These are phyloP conservation scores for Thalassiosira delicatula DNA, from an alignment of 352 stramenopile genomes.

Conservation along the genomic window DNA sequence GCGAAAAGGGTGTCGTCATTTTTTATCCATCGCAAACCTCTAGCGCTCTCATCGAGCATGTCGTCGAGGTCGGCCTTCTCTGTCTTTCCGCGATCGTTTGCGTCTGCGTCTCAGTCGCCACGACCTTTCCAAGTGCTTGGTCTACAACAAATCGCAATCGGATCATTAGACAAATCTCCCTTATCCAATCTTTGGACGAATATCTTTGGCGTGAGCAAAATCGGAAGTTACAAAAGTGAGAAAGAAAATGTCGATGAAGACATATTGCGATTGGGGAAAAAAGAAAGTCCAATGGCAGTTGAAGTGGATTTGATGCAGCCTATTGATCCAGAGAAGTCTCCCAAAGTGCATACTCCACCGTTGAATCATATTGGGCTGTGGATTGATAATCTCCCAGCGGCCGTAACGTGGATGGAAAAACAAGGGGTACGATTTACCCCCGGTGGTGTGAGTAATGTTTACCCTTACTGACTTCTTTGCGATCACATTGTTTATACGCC, in stretches of 20 bases:
- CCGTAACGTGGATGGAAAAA: too few relatives aligned
- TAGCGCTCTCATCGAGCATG: too few relatives aligned
- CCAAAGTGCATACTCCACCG: slow-evolving; percentile 93
- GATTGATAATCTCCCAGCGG: slow-evolving; percentile 93
- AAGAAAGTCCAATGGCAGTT: slow-evolving; percentile 88
- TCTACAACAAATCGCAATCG: slow-evolving; percentile 97
- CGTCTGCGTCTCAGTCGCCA: slow-evolving; percentile 4
- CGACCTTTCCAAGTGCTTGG: slow-evolving; percentile 92
- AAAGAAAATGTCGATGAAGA: slow-evolving; percentile 99
- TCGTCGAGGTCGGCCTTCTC: too few relatives aligned
- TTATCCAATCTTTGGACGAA: slow-evolving; percentile 85
- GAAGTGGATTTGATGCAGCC: slow-evolving; percentile 99
- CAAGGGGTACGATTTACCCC: too few relatives aligned
- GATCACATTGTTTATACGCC: too few relatives aligned
- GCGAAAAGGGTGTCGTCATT: too few relatives aligned
- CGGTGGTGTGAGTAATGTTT: too few relatives aligned
- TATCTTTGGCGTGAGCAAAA: slow-evolving; percentile 75
- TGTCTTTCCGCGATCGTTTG: neutral
- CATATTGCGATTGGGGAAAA: slow-evolving; percentile 91
- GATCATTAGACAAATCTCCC: slow-evolving; percentile 88
- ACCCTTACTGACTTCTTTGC: neutral
- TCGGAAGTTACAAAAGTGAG: slow-evolving; percentile 81
- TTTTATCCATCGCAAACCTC: too few relatives aligned
- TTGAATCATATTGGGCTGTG: slow-evolving; percentile 98
- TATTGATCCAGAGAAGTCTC: slow-evolving; percentile 90